Percentiles rank a stretch among this genome's conserved stretches.
Conservation (phyloP, 208 protist genomes). For the Crithidia brevicula region DNA sequence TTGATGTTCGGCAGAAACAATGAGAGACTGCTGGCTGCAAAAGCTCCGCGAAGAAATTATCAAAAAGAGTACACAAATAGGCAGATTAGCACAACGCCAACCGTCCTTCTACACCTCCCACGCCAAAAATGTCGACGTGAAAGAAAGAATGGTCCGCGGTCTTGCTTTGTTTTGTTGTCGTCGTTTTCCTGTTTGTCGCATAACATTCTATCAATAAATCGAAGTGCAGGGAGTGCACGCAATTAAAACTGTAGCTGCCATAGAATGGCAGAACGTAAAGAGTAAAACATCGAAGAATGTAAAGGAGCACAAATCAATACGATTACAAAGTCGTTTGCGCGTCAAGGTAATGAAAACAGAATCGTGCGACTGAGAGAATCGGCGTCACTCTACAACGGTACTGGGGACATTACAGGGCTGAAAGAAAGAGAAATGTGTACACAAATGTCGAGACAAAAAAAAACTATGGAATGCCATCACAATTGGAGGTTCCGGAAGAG, state of each 20-base stretch:
- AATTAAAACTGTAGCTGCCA: background rate
- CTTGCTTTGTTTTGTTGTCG: background rate
- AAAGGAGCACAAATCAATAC: background rate
- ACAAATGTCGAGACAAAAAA: slow-evolving; percentile 35
- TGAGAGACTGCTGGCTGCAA: no score
- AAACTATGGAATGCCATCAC: slow-evolving; percentile 22
- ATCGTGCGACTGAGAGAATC: background rate
- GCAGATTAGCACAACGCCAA: no score
- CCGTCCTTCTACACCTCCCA: no score
- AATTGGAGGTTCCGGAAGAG: no score
- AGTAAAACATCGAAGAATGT: background rate
- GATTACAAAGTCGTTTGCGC: background rate
- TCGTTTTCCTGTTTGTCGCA: background rate
- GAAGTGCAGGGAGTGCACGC: slow-evolving; percentile 2
- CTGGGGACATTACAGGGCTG: slow-evolving; percentile 1
- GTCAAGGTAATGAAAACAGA: background rate
- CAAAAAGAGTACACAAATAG: no score
- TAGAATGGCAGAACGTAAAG: background rate
- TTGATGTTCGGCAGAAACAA: no score
- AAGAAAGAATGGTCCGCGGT: no score
- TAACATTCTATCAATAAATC: background rate
- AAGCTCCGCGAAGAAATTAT: no score
- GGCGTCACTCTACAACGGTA: slow-evolving; percentile 1
- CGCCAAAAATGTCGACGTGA: no score
- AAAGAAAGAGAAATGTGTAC: no score